Evolutionary conservation across 805 yeast species (phyloP).

Genomic region (Myxozyma mucilagina): DNA sequence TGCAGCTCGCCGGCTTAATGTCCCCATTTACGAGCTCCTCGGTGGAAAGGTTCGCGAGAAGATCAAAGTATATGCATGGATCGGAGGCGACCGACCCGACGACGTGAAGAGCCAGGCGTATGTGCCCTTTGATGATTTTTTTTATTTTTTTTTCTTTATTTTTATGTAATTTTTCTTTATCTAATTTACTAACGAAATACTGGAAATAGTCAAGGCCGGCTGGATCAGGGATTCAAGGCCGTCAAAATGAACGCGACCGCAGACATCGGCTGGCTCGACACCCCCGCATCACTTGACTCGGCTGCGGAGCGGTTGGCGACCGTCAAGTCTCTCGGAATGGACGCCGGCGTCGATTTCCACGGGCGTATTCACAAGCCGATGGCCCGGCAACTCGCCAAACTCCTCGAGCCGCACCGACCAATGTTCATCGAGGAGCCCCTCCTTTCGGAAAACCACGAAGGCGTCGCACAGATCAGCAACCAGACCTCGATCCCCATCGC

Average conservation of each 20-base stretch:
- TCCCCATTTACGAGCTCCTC: slow-evolving; percentile 38
- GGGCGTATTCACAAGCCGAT: slow-evolving; percentile 40
- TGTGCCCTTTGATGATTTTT: not conserved
- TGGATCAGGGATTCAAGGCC: slow-evolving; percentile 40
- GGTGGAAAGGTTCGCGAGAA: slow-evolving; percentile 40
- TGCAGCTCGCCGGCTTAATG: slow-evolving; percentile 34
- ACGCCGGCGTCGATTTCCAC: slow-evolving; percentile 39
- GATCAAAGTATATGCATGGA: slow-evolving; percentile 40
- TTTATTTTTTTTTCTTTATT: not conserved
- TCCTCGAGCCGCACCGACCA: slow-evolving; percentile 37
- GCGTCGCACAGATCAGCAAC: slow-evolving; percentile 30
- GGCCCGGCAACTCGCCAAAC: slow-evolving; percentile 39
- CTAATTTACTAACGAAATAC: too few species aligned
- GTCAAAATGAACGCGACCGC: slow-evolving; percentile 42
- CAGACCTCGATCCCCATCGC: slow-evolving; percentile 38
- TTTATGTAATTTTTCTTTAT: not conserved
- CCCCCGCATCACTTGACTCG: slow-evolving; percentile 35
- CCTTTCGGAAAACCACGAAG: slow-evolving; percentile 37
- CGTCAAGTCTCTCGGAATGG: slow-evolving; percentile 36
- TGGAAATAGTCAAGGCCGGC: slow-evolving; percentile 31
- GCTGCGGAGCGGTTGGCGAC: slow-evolving; percentile 36
- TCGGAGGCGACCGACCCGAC: slow-evolving; percentile 39
- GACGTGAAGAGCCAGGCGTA: slow-evolving; percentile 37
- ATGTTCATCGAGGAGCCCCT: slow-evolving; percentile 40
- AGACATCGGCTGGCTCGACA: slow-evolving; percentile 36